A percentile compares a stretch with the other conserved stretches of the same genome.
These are phyloP conservation scores for Pythium apleroticum DNA, from an alignment of 352 stramenopile species.

Conservation along the genomic window DNA sequence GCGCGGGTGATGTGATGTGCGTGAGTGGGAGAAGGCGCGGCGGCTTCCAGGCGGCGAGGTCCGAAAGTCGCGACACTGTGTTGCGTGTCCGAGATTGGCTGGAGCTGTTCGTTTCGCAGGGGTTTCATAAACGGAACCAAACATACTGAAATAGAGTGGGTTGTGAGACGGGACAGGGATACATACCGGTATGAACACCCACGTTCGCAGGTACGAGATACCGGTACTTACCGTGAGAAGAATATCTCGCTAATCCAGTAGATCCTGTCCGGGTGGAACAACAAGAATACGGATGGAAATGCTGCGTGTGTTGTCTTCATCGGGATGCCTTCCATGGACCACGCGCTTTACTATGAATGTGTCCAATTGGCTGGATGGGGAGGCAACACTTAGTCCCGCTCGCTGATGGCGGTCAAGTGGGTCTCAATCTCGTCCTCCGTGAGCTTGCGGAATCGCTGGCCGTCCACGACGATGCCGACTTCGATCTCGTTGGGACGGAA, in stretches of 20 bases:
- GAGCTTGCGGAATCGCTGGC: slow-evolving; percentile 90
- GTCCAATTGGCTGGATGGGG: background rate
- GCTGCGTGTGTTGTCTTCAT: background rate
- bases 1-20: background rate
- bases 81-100: slow-evolving; percentile 1
- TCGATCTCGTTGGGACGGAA: slow-evolving; percentile 98
- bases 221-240: background rate
- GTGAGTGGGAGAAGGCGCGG: background rate
- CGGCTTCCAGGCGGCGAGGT: background rate
- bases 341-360: slow-evolving; percentile 2
- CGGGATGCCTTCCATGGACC: background rate
- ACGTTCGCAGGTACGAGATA: background rate
- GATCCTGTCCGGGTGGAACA: background rate
- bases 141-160: background rate
- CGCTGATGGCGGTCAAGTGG: slow-evolving; percentile 98
- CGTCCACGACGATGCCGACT: slow-evolving; percentile 68
- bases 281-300: background rate
- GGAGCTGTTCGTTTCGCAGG: background rate
- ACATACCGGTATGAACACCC: no score
- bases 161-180: background rate
- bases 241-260: background rate
- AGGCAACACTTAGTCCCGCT: slow-evolving; percentile 74
- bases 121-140: background rate
- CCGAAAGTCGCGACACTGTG: background rate
- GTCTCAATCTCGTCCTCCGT: slow-evolving; percentile 97